phyloP scores from a whole-genome alignment of 179 eudicot species.

The Dionaea muscipula region DNA sequence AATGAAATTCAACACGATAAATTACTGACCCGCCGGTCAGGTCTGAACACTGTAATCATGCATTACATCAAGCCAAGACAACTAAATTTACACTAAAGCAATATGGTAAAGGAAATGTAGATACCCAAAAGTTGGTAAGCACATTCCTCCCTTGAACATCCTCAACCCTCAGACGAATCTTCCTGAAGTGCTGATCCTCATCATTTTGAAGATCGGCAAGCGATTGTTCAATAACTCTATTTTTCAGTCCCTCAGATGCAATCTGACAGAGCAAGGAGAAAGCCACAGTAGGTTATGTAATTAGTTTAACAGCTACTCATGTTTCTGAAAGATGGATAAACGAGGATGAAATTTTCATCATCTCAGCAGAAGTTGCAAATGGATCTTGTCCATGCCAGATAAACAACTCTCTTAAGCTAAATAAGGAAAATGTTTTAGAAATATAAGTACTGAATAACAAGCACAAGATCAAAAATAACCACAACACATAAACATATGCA shows the following conservation, averaged over 20 bases:
- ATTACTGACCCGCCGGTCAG: background rate
- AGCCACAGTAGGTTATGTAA: background rate
- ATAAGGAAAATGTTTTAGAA: no score
- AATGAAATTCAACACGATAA: background rate
- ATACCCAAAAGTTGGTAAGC: conserved; percentile 59
- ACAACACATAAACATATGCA: no score
- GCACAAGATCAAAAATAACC: no score
- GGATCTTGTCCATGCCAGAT: no score
- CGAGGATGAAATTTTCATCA: no score
- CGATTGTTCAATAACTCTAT: conserved; percentile 48
- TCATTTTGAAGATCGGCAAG: conserved; percentile 58
- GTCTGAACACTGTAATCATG: background rate
- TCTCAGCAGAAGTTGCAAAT: no score
- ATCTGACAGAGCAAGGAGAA: conserved; percentile 22
- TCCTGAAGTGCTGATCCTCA: conserved; percentile 54
- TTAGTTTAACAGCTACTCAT: background rate
- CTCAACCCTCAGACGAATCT: conserved; percentile 63
- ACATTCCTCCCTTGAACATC: conserved; percentile 65
- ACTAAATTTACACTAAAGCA: background rate
- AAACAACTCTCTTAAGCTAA: no score
- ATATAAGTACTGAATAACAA: no score
- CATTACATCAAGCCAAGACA: background rate
- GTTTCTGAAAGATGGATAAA: background rate
- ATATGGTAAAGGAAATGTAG: background rate
- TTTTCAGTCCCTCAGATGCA: conserved; percentile 69